A percentile compares a stretch with the other conserved stretches of the same genome.
Conservation (phyloP, 2,329 filamentous ascomycete species). For the Xylariaceae sp. region DNA sequence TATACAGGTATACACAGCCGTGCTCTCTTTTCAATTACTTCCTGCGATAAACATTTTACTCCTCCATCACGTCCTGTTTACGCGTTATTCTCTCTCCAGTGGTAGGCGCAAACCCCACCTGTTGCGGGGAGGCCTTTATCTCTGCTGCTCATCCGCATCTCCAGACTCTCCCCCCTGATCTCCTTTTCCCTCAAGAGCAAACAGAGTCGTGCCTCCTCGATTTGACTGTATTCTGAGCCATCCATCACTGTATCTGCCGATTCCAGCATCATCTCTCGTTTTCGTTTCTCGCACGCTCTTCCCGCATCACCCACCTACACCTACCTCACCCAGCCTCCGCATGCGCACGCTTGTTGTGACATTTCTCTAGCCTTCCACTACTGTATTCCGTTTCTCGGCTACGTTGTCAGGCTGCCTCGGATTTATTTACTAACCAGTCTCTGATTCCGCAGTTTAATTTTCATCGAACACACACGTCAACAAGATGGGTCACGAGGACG, state of each 20-base stretch:
- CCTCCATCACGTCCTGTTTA: slow-evolving; percentile 19
- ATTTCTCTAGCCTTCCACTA: slow-evolving; percentile 13
- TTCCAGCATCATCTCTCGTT: neutral
- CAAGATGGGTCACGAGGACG: slow-evolving; percentile 99
- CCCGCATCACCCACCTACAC: neutral
- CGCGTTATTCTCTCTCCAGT: slow-evolving; percentile 27
- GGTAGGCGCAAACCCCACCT: slow-evolving; percentile 35
- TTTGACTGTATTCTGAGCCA: slow-evolving; percentile 1
- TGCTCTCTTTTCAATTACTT: slow-evolving; percentile 25
- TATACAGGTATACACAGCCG: slow-evolving; percentile 14
- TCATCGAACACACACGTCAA: slow-evolving; percentile 32
- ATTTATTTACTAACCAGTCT: slow-evolving; percentile 12
- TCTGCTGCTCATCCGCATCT: slow-evolving; percentile 23
- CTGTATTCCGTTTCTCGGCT: slow-evolving; percentile 16
- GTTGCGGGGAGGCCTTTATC: slow-evolving; percentile 29
- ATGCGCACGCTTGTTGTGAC: slow-evolving; percentile 12
- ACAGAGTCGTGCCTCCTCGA: slow-evolving; percentile 4
- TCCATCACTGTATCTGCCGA: neutral
- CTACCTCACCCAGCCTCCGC: neutral
- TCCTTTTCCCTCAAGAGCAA: neutral
- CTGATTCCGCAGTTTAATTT: slow-evolving; percentile 17
- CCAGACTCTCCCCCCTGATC: slow-evolving; percentile 5
- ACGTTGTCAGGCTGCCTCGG: neutral
- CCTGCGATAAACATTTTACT: slow-evolving; percentile 24
- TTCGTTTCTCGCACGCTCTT: neutral